These are phyloP conservation scores for Quercus bicolor DNA, from an alignment of 306 rosid species.

Conservation along the genomic window DNA sequence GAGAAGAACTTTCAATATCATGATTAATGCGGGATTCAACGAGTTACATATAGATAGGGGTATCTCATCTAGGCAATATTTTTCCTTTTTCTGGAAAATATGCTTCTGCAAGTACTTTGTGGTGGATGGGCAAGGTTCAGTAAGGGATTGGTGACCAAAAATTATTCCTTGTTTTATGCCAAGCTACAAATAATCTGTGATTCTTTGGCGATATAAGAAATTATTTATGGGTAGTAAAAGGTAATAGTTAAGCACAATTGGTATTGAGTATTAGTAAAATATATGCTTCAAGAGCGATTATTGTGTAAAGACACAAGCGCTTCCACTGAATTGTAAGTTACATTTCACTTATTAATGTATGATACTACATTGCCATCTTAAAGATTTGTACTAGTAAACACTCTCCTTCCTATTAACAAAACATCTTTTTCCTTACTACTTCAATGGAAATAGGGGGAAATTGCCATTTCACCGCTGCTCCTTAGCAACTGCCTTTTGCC, in stretches of 20 bases:
- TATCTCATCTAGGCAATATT: background rate
- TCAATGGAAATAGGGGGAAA: background rate
- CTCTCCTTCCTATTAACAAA: background rate
- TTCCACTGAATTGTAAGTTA: background rate
- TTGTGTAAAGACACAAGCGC: background rate
- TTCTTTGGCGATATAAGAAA: background rate
- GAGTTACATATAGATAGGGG: background rate
- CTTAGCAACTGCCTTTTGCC: background rate
- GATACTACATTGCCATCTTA: background rate
- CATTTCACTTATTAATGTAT: background rate
- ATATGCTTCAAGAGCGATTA: background rate
- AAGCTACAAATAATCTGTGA: background rate
- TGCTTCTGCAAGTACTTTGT: background rate
- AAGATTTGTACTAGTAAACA: background rate
- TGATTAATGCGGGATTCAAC: background rate
- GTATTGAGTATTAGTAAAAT: background rate
- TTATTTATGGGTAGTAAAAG: background rate
- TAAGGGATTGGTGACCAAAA: background rate
- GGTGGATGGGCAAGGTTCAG: background rate
- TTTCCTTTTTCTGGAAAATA: background rate
- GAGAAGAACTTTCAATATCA: conserved; percentile 10
- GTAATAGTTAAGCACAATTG: background rate
- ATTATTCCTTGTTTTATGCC: background rate
- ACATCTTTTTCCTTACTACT: background rate
- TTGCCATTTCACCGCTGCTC: background rate